Conservation (phyloP, 176 grass and related monocot genomes). For the Saccharum officinarum region DNA sequence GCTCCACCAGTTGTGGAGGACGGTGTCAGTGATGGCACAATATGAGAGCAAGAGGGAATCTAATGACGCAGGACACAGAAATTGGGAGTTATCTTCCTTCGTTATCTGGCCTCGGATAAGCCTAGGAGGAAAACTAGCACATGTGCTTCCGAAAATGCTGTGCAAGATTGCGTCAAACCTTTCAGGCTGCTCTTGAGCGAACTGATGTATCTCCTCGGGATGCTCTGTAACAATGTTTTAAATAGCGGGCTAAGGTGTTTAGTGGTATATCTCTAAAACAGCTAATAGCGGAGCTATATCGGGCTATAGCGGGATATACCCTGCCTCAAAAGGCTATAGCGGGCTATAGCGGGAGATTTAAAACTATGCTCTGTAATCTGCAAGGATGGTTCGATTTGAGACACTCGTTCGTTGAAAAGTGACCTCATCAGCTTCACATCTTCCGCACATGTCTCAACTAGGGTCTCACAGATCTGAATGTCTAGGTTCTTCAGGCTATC, state of each 20-base stretch:
- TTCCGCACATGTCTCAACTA: neutral
- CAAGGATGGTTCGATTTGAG: no score
- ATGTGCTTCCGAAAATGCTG: neutral
- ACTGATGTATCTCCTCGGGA: neutral
- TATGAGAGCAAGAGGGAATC: rapidly evolving
- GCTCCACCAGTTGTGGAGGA: neutral
- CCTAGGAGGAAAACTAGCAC: neutral
- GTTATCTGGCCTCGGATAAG: neutral
- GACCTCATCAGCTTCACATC: neutral
- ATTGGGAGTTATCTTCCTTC: neutral
- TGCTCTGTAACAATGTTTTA: neutral
- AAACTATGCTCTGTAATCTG: neutral
- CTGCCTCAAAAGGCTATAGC: no score
- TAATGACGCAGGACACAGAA: neutral
- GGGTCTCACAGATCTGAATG: neutral
- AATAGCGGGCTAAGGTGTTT: no score
- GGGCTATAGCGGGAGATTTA: no score
- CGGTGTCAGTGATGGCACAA: neutral
- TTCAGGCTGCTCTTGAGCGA: neutral
- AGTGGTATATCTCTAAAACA: no score
- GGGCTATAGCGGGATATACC: no score
- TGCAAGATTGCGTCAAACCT: neutral
- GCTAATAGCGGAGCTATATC: no score
- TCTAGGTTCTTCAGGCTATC: neutral
- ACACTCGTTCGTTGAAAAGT: neutral